phyloP scores from a whole-genome alignment of 257 asterid species.

The Lithospermum erythrorhizon region DNA sequence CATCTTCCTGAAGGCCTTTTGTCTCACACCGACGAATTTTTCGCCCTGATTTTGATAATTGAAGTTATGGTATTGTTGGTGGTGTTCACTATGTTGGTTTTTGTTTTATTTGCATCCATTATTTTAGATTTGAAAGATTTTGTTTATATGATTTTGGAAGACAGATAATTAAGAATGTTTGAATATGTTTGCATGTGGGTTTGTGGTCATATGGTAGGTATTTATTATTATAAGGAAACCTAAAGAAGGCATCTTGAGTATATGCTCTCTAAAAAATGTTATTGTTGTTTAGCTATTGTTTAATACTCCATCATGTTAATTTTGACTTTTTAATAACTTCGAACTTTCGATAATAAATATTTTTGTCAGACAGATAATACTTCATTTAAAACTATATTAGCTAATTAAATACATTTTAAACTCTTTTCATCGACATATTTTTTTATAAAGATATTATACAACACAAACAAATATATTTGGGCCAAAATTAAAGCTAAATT shows the following conservation, averaged over 20 bases:
- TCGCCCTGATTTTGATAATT: conserved; percentile 29
- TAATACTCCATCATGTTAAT: too few species aligned
- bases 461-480: too few species aligned
- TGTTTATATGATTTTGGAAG: background rate
- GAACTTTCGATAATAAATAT: too few species aligned
- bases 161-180: conserved; percentile 5
- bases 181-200: background rate
- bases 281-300: conserved; percentile 20
- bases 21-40: conserved; percentile 74
- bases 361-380: too few species aligned
- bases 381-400: too few species aligned
- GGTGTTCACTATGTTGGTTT: conserved; percentile 19
- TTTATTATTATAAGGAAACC: background rate
- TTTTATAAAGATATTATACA: too few species aligned
- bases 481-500: too few species aligned
- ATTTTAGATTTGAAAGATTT: background rate
- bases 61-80: conserved; percentile 12
- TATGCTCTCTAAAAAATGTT: conserved; percentile 29
- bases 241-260: conserved; percentile 4
- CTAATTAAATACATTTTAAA: too few species aligned
- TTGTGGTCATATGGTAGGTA: conserved; percentile 24
- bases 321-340: too few species aligned
- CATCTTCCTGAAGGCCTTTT: conserved; percentile 81
- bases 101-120: conserved; percentile 44
- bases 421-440: too few species aligned